Evolutionary conservation across 2,329 filamentous ascomycete genomes (phyloP), one percentile per base, ranked within the genome.

Genomic region (Exophiala bonariae): DNA sequence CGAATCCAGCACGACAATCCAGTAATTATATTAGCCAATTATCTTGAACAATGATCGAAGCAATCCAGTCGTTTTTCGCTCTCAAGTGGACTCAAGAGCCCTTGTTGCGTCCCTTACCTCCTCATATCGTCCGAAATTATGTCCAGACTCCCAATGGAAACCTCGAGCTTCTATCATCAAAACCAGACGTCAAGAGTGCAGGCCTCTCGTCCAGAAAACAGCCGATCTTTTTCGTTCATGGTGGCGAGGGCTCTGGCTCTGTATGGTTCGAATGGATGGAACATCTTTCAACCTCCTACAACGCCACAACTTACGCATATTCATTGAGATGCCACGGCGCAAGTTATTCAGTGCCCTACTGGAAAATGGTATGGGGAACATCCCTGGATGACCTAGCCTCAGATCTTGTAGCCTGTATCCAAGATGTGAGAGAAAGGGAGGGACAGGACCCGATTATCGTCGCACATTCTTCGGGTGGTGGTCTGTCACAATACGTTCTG

Each of bases 201-300:
- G 18, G 18, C 11, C n/a, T 26, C 16, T n/a, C 70, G 13, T 54
- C 61, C 11, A 43, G 33, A 39, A 37, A 61, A 11, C 60, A 67
- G 8, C 70, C 74, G 2, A 60, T 80, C 8, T 71, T 79, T 63
- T 79, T 80, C 62, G 65, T 72, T 30, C 77, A 81, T 54, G 78
- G 77, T 32, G 76, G 77, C 38, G 78, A 79, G 66, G 78, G 77
- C 31, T 68, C 67, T 44, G 79, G 77, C 6, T 72, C 70, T 59
- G 69, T 79, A 14, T 81, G 76, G 75, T 64, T 72, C 7, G 67
- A 72, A 35, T 81, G 77, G 55, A 73, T 81, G 68, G 63, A 63
- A 17, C 76, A 67, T 55, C 71, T 80, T 42, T 64, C 74, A 2
- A 52, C 62, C 4, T 61, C 61, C 18, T 34, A 33, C 19, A 71